These are phyloP conservation scores for Eucalyptus regnans DNA, from an alignment of 345 rosid species.

Conservation along the genomic window DNA sequence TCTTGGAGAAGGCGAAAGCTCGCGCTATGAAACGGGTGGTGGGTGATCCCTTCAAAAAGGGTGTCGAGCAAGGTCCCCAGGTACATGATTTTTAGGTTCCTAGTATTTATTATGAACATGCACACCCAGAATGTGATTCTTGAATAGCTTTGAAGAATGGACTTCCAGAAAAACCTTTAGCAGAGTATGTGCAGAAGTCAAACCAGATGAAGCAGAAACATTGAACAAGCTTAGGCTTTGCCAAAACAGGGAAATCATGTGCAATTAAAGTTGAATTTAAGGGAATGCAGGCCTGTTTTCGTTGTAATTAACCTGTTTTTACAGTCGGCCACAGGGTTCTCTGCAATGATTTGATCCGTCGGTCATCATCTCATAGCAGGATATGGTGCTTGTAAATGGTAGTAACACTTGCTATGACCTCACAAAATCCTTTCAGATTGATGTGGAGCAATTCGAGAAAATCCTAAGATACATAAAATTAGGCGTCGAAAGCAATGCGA, in stretches of 20 bases:
- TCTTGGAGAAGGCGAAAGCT: not conserved
- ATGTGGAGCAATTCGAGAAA: conserved; percentile 60
- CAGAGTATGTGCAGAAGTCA: not conserved
- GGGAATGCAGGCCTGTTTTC: not conserved
- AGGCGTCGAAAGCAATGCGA: conserved; percentile 64
- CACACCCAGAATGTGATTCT: not conserved
- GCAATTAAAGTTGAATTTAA: not conserved
- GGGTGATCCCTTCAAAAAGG: not conserved
- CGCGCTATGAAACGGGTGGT: not conserved
- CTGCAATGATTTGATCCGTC: not conserved
- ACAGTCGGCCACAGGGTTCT: not conserved
- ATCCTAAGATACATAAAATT: conserved; percentile 55
- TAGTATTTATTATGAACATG: not conserved
- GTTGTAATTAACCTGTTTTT: not conserved
- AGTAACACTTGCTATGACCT: not conserved
- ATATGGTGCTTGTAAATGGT: not conserved
- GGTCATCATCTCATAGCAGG: not conserved
- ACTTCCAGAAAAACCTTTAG: not conserved
- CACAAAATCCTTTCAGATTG: conserved; percentile 27
- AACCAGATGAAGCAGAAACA: not conserved
- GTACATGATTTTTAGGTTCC: not conserved
- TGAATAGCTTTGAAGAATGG: not conserved
- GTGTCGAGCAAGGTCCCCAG: not conserved
- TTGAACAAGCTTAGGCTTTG: not conserved
- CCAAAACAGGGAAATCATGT: not conserved